phyloP scores from a whole-genome alignment of 2,329 filamentous ascomycete genomes.

The Verticillium nonalfalfae region DNA sequence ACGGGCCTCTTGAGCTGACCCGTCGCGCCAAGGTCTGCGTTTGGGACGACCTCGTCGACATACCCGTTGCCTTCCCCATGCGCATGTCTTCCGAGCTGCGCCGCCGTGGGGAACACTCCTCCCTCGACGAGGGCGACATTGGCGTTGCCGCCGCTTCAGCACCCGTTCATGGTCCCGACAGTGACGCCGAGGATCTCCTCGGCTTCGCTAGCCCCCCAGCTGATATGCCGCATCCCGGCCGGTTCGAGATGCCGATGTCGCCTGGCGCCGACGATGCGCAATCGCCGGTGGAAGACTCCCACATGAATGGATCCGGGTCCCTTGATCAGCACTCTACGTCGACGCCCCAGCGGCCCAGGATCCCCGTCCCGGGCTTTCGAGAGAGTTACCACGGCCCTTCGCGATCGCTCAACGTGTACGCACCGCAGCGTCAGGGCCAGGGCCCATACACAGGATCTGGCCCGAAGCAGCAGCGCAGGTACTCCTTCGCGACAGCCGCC shows the following conservation, averaged over 20 bases:
- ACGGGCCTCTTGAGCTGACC: slow-evolving; percentile 89
- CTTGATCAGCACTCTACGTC: slow-evolving; percentile 2
- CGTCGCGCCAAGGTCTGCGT: slow-evolving; percentile 87
- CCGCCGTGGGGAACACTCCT: slow-evolving; percentile 28
- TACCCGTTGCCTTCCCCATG: slow-evolving; percentile 90
- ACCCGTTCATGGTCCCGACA: slow-evolving; percentile 23
- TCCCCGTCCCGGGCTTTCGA: slow-evolving; percentile 6
- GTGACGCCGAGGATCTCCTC: slow-evolving; percentile 56
- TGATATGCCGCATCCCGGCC: slow-evolving; percentile 67
- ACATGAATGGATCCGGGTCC: slow-evolving; percentile 7
- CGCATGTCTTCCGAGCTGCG: slow-evolving; percentile 81
- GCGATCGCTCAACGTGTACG: slow-evolving; percentile 3
- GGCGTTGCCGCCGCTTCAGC: slow-evolving; percentile 36
- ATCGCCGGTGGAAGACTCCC: slow-evolving; percentile 27
- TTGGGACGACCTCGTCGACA: slow-evolving; percentile 96
- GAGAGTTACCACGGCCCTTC: slow-evolving; percentile 30
- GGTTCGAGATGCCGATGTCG: slow-evolving; percentile 60
- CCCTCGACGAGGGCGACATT: slow-evolving; percentile 71
- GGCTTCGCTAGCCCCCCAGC: slow-evolving; percentile 54
- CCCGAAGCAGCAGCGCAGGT: slow-evolving; percentile 40
- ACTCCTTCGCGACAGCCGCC: slow-evolving; percentile 45
- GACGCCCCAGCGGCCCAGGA: slow-evolving; percentile 5
- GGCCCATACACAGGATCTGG: slow-evolving; percentile 17
- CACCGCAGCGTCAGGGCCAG: slow-evolving; percentile 21
- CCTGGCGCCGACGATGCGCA: slow-evolving; percentile 30